phyloP scores from a whole-genome alignment of 2,329 filamentous ascomycete species.

The Talaromyces sp. region DNA sequence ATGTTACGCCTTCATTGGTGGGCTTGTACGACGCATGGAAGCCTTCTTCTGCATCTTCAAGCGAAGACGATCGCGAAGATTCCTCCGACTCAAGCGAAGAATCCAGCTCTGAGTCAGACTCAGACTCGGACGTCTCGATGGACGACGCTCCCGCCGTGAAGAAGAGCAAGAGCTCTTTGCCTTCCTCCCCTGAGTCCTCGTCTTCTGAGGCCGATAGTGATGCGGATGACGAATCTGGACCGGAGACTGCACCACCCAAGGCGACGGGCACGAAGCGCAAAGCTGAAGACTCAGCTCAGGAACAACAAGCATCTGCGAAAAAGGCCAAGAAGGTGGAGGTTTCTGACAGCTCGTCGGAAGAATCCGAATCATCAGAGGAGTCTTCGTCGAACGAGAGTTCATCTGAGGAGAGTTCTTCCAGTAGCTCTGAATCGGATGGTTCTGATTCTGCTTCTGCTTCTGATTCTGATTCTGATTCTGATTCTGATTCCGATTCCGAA shows the following conservation, averaged over 20 bases:
- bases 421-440: slow-evolving; percentile 35
- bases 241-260: slow-evolving; percentile 42
- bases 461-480: slow-evolving; percentile 28
- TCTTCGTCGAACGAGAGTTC: slow-evolving; percentile 34
- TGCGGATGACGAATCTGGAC: slow-evolving; percentile 53
- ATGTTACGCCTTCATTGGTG: slow-evolving; percentile 38
- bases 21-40: slow-evolving; percentile 41
- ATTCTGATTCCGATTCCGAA: slow-evolving; percentile 23
- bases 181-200: slow-evolving; percentile 35
- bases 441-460: slow-evolving; percentile 26
- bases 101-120: slow-evolving; percentile 30
- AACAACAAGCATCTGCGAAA: slow-evolving; percentile 53
- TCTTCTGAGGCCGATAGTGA: slow-evolving; percentile 49
- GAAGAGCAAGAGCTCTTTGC: slow-evolving; percentile 25
- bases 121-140: slow-evolving; percentile 44
- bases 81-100: slow-evolving; percentile 23
- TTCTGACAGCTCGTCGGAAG: slow-evolving; percentile 11
- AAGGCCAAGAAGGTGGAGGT: slow-evolving; percentile 46
- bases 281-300: slow-evolving; percentile 52
- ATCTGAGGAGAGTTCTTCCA: slow-evolving; percentile 28
- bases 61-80: slow-evolving; percentile 2
- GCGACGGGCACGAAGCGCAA: slow-evolving; percentile 59
- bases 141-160: slow-evolving; percentile 39
- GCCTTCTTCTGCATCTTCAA: slow-evolving; percentile 23
- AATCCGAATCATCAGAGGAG: slow-evolving; percentile 25